A percentile compares a stretch with the other conserved stretches of the same genome.
Evolutionary conservation across 192 early-diverging fungal species (phyloP).

Genomic region (Glomus cerebriforme): DNA sequence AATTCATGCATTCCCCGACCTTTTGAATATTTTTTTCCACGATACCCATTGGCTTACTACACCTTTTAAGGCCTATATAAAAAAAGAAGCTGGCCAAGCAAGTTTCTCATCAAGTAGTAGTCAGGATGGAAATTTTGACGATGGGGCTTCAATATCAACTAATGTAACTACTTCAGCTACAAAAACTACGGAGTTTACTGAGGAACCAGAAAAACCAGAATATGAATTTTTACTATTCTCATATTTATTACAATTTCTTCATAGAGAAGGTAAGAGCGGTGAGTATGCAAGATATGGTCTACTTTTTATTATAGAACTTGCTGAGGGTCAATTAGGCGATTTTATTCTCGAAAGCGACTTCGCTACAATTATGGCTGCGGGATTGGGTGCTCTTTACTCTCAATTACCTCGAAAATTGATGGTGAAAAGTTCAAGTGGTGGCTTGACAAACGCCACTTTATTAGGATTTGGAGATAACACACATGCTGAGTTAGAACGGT

Average conservation of each 20-base stretch:
- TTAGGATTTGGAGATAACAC: constrained; percentile 38
- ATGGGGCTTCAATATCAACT: constrained; percentile 7
- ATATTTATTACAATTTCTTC: constrained; percentile 87
- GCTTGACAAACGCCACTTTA: constrained; percentile 40
- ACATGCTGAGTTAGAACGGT: constrained; percentile 33
- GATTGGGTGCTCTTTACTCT: constrained; percentile 86
- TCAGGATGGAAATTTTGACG: constrained; percentile 30
- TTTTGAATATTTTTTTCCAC: constrained; percentile 79
- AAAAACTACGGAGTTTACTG: constrained; percentile 52
- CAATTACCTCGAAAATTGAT: constrained; percentile 81
- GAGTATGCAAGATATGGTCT: constrained; percentile 88
- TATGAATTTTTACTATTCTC: constrained; percentile 89
- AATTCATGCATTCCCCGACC: constrained; percentile 73
- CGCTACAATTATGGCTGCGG: constrained; percentile 77
- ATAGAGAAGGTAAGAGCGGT: constrained; percentile 80
- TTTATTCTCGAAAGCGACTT: constrained; percentile 86
- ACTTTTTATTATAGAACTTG: constrained; percentile 83
- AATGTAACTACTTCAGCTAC: constrained; percentile 34
- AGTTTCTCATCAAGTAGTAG: constrained; percentile 20
- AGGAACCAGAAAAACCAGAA: constrained; percentile 49
- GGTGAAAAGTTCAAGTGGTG: constrained; percentile 52
- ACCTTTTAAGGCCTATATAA: constrained; percentile 47
- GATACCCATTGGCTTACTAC: constrained; percentile 64
- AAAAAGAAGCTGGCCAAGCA: constrained; percentile 11
- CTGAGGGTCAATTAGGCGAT: constrained; percentile 70